Evolutionary conservation across 2,329 filamentous ascomycete genomes (phyloP).

Genomic region (Thielaviopsis ethacetica): DNA sequence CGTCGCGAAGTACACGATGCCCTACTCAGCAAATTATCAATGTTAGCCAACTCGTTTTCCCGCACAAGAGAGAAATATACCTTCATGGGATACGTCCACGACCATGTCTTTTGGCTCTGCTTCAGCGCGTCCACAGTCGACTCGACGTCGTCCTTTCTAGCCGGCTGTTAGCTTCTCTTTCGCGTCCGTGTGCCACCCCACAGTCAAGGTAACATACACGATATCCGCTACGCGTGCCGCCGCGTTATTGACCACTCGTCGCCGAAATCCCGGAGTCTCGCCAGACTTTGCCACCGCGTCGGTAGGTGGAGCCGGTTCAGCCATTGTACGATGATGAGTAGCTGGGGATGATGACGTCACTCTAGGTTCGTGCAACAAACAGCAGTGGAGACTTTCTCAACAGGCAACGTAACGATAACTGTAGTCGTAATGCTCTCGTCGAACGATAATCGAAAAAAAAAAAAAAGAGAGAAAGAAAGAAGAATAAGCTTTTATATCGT

Average conservation of each 20-base stretch:
- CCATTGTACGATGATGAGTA: background rate
- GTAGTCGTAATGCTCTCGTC: no score
- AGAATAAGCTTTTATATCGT: no score
- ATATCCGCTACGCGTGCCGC: background rate
- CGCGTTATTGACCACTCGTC: background rate
- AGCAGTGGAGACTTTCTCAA: no score
- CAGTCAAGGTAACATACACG: background rate
- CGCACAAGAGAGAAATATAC: conserved; percentile 17
- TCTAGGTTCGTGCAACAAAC: background rate
- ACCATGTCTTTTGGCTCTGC: background rate
- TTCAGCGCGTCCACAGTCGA: background rate
- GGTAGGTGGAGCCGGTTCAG: no score
- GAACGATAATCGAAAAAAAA: no score
- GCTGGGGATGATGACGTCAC: background rate
- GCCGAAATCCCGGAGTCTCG: background rate
- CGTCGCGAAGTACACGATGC: conserved; percentile 41
- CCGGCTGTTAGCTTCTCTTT: background rate
- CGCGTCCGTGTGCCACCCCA: background rate
- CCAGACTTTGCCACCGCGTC: background rate
- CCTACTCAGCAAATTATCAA: conserved; percentile 21
- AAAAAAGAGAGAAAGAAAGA: no score
- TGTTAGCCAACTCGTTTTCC: background rate
- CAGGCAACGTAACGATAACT: no score
- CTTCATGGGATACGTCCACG: conserved; percentile 61
- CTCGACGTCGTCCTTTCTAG: conserved; percentile 6